Evolutionary conservation across 345 rosid genomes (phyloP).

Genomic region (Rhodomyrtus tomentosa): DNA sequence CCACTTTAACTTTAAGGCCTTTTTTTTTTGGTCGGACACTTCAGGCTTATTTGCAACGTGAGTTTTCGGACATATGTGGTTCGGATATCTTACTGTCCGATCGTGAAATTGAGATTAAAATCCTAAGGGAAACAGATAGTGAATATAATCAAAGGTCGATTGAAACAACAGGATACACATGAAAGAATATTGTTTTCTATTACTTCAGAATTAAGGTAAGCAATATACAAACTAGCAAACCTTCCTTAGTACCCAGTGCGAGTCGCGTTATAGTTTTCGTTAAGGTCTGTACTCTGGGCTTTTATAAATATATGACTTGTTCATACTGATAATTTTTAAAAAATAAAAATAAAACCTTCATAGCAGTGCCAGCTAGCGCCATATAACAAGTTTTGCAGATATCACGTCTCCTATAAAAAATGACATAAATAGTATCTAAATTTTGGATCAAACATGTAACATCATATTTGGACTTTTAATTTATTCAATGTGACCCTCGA

Average conservation of each 20-base stretch:
- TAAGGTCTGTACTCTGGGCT: background rate
- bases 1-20: background rate
- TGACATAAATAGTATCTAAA: background rate
- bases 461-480: background rate
- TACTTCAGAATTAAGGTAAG: background rate
- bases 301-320: background rate
- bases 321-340: background rate
- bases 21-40: background rate
- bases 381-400: background rate
- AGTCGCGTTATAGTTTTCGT: background rate
- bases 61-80: background rate
- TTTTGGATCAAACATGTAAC: fast-evolving
- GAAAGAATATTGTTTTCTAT: background rate
- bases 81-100: background rate
- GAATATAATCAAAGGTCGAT: background rate
- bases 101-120: background rate
- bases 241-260: background rate
- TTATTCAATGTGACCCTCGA: background rate
- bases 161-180: background rate
- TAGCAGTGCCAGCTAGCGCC: background rate
- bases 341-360: background rate
- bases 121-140: background rate
- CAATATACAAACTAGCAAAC: background rate
- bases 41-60: background rate
- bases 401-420: background rate